phyloP scores from a whole-genome alignment of 768 basidiomycete species.

The Amyloporia xantha region DNA sequence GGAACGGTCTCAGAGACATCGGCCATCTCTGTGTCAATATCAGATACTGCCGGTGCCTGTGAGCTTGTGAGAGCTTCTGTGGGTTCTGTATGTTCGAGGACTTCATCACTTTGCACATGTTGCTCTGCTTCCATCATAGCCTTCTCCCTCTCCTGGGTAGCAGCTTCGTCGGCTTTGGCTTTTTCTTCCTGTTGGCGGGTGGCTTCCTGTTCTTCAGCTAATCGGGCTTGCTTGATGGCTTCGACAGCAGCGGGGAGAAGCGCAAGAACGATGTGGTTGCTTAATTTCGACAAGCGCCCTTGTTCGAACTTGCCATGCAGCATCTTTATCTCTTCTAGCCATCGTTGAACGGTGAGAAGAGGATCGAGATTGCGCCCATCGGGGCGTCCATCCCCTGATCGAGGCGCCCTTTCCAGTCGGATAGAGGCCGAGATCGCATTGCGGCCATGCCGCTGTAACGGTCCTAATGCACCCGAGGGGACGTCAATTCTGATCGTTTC shows the following conservation, averaged over 20 bases:
- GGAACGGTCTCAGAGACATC: constrained; percentile 25
- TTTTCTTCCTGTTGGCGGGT: constrained; percentile 38
- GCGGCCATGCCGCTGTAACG: constrained; percentile 45
- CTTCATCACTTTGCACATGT: constrained; percentile 5
- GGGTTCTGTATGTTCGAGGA: constrained; percentile 6
- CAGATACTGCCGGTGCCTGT: constrained; percentile 21
- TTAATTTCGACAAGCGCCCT: constrained; percentile 59
- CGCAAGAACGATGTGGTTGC: constrained; percentile 64
- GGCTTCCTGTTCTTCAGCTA: constrained; percentile 30
- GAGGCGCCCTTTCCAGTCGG: constrained; percentile 51
- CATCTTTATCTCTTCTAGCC: constrained; percentile 84
- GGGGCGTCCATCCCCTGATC: constrained; percentile 29
- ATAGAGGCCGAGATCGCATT: constrained; percentile 47
- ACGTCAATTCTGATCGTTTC: constrained; percentile 78
- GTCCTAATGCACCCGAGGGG: constrained; percentile 55
- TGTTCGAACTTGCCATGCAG: constrained; percentile 68
- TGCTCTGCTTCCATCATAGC: constrained; percentile 15
- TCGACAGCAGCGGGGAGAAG: constrained; percentile 78
- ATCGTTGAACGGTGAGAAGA: constrained; percentile 75
- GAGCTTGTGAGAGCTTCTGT: constrained; percentile 32
- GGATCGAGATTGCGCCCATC: constrained; percentile 63
- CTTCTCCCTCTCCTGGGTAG: constrained; percentile 25
- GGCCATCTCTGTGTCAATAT: constrained; percentile 45
- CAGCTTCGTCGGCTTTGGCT: constrained; percentile 44
- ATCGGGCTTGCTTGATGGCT: constrained; percentile 36